phyloP scores from a whole-genome alignment of 129 eudicot species.

The Ambrosia trifida region DNA sequence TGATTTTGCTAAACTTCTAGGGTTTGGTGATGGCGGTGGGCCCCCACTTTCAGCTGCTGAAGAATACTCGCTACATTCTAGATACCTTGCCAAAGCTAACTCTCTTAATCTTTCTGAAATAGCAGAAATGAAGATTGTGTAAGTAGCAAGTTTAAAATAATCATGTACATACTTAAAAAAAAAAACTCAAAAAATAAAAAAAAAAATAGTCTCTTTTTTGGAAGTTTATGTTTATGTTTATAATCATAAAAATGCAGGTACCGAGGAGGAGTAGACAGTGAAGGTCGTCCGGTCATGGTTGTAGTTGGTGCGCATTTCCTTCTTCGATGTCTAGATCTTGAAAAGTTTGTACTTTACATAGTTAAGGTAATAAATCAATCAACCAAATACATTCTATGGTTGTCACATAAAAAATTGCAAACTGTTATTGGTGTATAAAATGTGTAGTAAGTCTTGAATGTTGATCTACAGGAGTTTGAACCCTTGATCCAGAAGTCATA shows the following conservation, averaged over 20 bases:
- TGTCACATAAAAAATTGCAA: background rate
- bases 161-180: no score
- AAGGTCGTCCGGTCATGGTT: conserved; percentile 89
- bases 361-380: conserved; percentile 53
- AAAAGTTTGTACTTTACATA: conserved; percentile 67
- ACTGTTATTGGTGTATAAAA: conserved; percentile 13
- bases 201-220: conserved; percentile 15
- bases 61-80: conserved; percentile 86
- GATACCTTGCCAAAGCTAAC: conserved; percentile 96
- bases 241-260: conserved; percentile 38
- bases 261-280: conserved; percentile 91
- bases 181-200: background rate
- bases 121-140: conserved; percentile 98
- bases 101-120: conserved; percentile 91
- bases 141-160: conserved; percentile 26
- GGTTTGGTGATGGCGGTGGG: conserved; percentile 79
- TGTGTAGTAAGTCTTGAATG: conserved; percentile 5
- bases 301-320: conserved; percentile 96
- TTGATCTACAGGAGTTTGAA: conserved; percentile 78
- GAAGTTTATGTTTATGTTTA: background rate
- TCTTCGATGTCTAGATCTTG: conserved; percentile 88
- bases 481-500: conserved; percentile 89
- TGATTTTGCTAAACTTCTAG: conserved; percentile 72
- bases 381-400: background rate
- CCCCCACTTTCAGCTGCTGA: conserved; percentile 88